Conservation (phyloP, 441 rosid species). For the Adansonia madagascariensis region DNA sequence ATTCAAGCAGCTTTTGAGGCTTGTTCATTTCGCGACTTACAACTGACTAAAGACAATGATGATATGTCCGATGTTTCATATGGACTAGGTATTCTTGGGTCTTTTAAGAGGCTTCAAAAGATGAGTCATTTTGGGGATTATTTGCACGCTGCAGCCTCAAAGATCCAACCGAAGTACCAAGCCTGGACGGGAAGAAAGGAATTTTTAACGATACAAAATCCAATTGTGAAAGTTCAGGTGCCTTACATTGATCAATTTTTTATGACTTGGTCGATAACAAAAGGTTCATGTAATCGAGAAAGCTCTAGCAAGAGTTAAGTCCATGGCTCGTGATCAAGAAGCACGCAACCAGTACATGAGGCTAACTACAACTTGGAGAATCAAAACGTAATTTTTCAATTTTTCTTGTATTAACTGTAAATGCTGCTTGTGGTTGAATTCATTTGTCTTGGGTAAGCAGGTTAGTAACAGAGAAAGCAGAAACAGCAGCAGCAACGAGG, state of each 20-base stretch:
- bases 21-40: slow-evolving; percentile 59
- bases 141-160: slow-evolving; percentile 70
- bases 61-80: slow-evolving; percentile 47
- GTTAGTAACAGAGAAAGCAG: slow-evolving; percentile 29
- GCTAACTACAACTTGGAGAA: slow-evolving; percentile 41
- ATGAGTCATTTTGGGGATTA: slow-evolving; percentile 59
- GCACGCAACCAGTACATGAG: slow-evolving; percentile 70
- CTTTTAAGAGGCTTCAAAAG: slow-evolving; percentile 48
- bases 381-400: slow-evolving; percentile 37
- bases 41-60: slow-evolving; percentile 39
- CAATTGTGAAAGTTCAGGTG: slow-evolving; percentile 86
- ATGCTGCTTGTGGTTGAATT: not conserved
- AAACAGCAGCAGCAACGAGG: slow-evolving; percentile 7
- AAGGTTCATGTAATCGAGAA: slow-evolving; percentile 59
- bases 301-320: slow-evolving; percentile 59
- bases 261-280: slow-evolving; percentile 69
- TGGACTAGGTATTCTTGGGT: slow-evolving; percentile 62
- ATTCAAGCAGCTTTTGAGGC: slow-evolving; percentile 65
- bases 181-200: slow-evolving; percentile 90
- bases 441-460: slow-evolving; percentile 21
- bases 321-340: slow-evolving; percentile 60
- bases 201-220: slow-evolving; percentile 62
- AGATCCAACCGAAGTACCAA: slow-evolving; percentile 79
- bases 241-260: slow-evolving; percentile 36
- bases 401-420: not conserved